Evolutionary conservation across 176 grass and related monocot species (phyloP).

Genomic region (Avena insularis): DNA sequence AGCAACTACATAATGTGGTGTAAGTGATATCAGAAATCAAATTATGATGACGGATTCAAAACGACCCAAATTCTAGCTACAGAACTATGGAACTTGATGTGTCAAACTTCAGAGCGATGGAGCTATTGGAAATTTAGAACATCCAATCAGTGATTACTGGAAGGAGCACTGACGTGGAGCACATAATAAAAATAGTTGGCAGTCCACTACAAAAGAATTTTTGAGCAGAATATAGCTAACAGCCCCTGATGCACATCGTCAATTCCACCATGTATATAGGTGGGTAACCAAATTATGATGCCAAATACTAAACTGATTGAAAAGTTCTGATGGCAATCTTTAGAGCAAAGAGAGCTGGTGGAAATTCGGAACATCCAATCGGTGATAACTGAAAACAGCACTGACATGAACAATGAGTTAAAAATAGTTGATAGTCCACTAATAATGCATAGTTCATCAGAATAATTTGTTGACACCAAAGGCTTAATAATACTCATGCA

Average conservation of each 20-base stretch:
- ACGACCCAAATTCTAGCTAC: neutral
- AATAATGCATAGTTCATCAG: neutral
- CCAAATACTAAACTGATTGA: neutral
- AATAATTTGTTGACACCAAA: conserved; percentile 1
- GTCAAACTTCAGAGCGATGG: neutral
- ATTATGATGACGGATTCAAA: neutral
- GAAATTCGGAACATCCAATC: conserved; percentile 3
- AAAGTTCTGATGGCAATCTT: neutral
- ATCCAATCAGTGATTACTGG: neutral
- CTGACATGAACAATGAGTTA: neutral
- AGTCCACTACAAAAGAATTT: neutral
- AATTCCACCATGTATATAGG: neutral
- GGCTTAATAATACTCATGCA: neutral
- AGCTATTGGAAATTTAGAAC: neutral
- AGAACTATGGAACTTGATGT: neutral
- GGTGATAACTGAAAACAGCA: neutral
- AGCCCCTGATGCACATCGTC: neutral
- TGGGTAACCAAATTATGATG: neutral
- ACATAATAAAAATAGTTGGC: neutral
- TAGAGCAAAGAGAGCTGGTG: neutral
- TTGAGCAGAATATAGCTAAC: neutral
- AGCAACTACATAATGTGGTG: neutral
- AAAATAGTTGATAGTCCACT: neutral
- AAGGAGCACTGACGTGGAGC: neutral
- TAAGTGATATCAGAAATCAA: neutral